Evolutionary conservation across 2,329 filamentous ascomycete species (phyloP).

Genomic region (Aspergillus sp.): DNA sequence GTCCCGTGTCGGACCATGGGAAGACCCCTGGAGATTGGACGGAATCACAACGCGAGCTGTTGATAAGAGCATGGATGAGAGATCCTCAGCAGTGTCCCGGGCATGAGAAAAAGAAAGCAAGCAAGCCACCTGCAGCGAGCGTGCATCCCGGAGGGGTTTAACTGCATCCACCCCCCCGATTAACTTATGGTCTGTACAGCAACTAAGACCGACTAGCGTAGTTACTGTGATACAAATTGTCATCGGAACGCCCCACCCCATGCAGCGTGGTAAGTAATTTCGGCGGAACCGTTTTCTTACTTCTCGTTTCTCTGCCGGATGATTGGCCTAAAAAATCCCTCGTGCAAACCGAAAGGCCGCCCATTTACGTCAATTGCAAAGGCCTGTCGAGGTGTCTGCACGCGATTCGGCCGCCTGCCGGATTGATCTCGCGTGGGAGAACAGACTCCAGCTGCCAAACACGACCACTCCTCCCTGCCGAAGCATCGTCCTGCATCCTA

Average conservation of each 20-base stretch:
- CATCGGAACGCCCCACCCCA: conserved; percentile 5
- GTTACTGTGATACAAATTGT: conserved; percentile 2
- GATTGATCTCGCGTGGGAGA: not conserved
- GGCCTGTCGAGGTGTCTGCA: not conserved
- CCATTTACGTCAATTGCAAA: conserved; percentile 5
- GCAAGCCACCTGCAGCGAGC: not conserved
- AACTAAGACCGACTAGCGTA: not conserved
- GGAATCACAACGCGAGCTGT: too few species aligned
- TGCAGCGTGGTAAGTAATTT: conserved; percentile 14
- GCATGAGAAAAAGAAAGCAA: not conserved
- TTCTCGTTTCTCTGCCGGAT: conserved; percentile 7
- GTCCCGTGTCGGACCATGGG: not conserved
- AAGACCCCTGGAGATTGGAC: not conserved
- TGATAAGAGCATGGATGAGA: not conserved
- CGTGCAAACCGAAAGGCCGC: conserved; percentile 10
- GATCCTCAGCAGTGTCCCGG: not conserved
- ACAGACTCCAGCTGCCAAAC: not conserved
- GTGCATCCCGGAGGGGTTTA: not conserved
- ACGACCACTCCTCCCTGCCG: not conserved
- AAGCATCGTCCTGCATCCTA: not conserved
- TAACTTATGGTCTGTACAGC: not conserved
- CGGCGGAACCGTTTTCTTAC: conserved; percentile 13
- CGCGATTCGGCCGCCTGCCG: not conserved
- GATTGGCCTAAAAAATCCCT: conserved; percentile 23
- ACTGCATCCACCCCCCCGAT: not conserved